These are phyloP conservation scores for Paspalum vaginatum DNA, from an alignment of 176 grass and related monocot genomes.

Conservation along the genomic window DNA sequence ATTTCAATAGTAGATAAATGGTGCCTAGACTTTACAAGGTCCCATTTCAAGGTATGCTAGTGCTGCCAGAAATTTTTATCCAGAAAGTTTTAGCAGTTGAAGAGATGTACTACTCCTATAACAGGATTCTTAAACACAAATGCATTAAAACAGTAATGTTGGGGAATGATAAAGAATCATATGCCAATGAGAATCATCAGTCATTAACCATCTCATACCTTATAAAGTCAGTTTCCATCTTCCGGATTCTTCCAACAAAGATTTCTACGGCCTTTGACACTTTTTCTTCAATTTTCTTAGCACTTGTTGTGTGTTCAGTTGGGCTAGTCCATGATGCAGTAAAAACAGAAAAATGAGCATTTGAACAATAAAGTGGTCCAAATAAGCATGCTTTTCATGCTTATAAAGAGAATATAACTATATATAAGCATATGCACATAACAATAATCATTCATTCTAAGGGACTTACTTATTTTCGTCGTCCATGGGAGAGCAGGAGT, in stretches of 20 bases:
- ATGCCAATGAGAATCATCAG: slow-evolving; percentile 4
- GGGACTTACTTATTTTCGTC: slow-evolving; percentile 72
- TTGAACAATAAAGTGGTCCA: slow-evolving; percentile 9
- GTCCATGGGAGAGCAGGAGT: slow-evolving; percentile 42
- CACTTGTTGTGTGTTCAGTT: slow-evolving; percentile 55
- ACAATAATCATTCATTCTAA: slow-evolving; percentile 13
- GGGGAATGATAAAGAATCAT: neutral
- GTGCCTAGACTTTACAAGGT: neutral
- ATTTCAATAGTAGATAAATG: neutral
- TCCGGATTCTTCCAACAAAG: slow-evolving; percentile 79
- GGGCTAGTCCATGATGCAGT: slow-evolving; percentile 55
- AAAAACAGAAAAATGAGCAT: slow-evolving; percentile 39
- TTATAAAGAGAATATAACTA: neutral
- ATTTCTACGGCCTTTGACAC: slow-evolving; percentile 71
- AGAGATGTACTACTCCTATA: neutral
- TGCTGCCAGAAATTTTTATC: neutral
- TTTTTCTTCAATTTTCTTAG: slow-evolving; percentile 63
- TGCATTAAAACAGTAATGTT: slow-evolving; percentile 17
- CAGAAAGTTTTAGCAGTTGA: neutral
- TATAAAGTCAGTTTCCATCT: slow-evolving; percentile 71
- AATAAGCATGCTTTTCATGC: slow-evolving; percentile 19
- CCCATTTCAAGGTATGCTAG: neutral
- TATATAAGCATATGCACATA: neutral
- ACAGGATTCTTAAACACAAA: slow-evolving; percentile 14
- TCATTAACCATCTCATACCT: slow-evolving; percentile 52